Evolutionary conservation across 352 stramenopile species (phyloP), one percentile per base, ranked within the genome.

Genomic region (Globisporangium lucens): DNA sequence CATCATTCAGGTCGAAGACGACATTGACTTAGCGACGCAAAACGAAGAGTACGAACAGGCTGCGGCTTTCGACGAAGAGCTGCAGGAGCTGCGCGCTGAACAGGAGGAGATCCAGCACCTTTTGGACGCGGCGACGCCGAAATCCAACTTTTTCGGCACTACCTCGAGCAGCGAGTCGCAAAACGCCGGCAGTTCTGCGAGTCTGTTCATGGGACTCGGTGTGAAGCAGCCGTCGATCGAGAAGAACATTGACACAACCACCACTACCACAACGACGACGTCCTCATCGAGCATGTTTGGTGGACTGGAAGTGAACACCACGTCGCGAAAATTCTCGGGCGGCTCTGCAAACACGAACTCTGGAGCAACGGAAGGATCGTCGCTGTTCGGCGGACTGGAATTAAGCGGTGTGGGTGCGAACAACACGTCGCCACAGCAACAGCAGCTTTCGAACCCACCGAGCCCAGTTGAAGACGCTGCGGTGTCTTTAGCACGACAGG

Each of bases 1-100:
- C 58, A 75, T 82, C n/a, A 75, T 78, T 59, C 83, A 83, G 74
- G 69, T 90, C 12, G 79, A 88, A 24, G 75, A 83, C 46, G 77
- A 91, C 41, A 90, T 93, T 27, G 84, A 91, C 33, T 56, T 83
- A 12, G 83, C 80, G 13, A 91, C 82, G 17, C 79, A 88, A 29
- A 87, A 87, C 30, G 81, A 94, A 36, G 80, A 92, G 43, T 91
- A 89, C 55, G 82, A 91, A 22, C 76, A 75, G 12, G 86, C 83
- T 0, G 81, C 79, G 4, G 57, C 66, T 5, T 78, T 91, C 29
- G 79, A 93, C n/a, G 77, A 90, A 49, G 86, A 94, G 35, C 56
- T 91, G 15, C 63, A 85, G 46, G 73, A 75, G n/a, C 70, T 89
- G 47, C 81, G 75, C 27, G 83, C 72, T 15, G 74, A 88, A 43